Conservation (phyloP, 257 asterid genomes). For the Solanum clarkiae region DNA sequence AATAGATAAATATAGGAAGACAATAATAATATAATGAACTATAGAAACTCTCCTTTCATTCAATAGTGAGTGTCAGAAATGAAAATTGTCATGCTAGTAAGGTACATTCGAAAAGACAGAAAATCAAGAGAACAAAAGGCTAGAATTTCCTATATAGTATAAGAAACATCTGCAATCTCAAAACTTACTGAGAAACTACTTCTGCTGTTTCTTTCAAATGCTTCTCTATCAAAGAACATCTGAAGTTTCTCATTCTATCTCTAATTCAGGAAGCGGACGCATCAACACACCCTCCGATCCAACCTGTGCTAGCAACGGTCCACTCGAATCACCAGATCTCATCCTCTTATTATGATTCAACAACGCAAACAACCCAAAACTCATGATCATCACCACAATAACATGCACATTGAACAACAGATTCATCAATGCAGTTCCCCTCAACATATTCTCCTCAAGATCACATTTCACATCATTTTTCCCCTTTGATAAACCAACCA, state of each 20-base stretch:
- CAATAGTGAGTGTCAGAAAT: background rate
- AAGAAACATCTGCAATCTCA: background rate
- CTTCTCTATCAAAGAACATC: background rate
- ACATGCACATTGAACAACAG: slow-evolving; percentile 42
- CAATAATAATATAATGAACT: background rate
- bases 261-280: slow-evolving; percentile 57
- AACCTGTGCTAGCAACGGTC: slow-evolving; percentile 28
- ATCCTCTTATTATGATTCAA: slow-evolving; percentile 23
- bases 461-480: slow-evolving; percentile 50
- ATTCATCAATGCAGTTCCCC: slow-evolving; percentile 53
- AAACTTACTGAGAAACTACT: slow-evolving; percentile 4
- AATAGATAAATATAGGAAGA: background rate
- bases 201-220: background rate
- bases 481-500: slow-evolving; percentile 9
- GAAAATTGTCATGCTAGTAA: background rate
- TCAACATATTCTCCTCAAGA: slow-evolving; percentile 61
- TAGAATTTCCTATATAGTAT: background rate
- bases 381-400: slow-evolving; percentile 17
- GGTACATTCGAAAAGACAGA: background rate
- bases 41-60: background rate
- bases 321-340: slow-evolving; percentile 42
- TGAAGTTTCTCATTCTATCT: slow-evolving; percentile 35
- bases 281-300: slow-evolving; percentile 42
- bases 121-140: background rate
- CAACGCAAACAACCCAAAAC: slow-evolving; percentile 40